These are phyloP conservation scores for Euphrasia arctica DNA, from an alignment of 305 asterid species.

Conservation along the genomic window DNA sequence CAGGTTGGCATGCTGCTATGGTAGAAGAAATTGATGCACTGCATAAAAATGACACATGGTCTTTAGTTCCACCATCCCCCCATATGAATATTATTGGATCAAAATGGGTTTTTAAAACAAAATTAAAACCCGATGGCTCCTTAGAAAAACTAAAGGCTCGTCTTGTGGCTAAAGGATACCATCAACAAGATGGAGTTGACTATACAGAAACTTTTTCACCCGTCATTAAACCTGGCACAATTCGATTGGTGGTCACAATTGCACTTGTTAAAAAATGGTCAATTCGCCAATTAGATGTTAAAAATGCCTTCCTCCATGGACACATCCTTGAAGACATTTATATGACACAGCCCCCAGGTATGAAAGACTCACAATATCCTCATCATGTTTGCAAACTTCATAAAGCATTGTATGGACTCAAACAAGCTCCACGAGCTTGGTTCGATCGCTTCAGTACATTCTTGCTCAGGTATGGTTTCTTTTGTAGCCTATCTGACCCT, in stretches of 20 bases:
- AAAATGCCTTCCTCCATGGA: not conserved
- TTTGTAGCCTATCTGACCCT: not conserved
- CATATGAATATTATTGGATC: slow-evolving; percentile 4
- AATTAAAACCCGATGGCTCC: not conserved
- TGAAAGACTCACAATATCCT: slow-evolving; percentile 1
- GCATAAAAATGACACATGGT: not conserved
- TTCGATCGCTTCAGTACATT: not conserved
- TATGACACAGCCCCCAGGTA: not conserved
- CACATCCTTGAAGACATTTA: not conserved
- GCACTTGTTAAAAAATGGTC: not conserved
- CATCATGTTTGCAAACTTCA: not conserved
- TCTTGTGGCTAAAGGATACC: not conserved
- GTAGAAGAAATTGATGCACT: not conserved
- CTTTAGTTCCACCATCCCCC: not conserved
- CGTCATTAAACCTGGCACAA: not conserved
- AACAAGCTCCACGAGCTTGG: not conserved
- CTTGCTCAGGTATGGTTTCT: not conserved
- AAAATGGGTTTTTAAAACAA: not conserved
- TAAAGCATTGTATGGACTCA: not conserved
- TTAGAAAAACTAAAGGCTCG: not conserved
- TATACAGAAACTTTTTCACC: not conserved
- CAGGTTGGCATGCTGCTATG: not conserved
- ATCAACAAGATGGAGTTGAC: slow-evolving; percentile 1
- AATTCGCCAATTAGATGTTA: not conserved
- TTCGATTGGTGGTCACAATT: not conserved